Conservation (phyloP, 2,329 filamentous ascomycete genomes). For the Dothiorella sarmentorum region DNA sequence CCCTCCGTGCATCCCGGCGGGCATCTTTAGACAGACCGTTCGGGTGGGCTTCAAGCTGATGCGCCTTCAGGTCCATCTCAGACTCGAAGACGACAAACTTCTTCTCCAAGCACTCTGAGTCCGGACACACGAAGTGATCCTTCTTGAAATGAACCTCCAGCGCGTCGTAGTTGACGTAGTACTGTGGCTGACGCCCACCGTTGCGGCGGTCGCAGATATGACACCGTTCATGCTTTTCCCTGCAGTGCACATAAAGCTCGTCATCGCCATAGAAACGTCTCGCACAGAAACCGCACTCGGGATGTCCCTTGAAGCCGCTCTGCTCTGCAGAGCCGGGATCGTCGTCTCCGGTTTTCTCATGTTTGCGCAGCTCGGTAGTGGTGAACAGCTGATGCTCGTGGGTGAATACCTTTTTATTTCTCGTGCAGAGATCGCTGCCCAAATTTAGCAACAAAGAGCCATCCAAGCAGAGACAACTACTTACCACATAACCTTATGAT, state of each 20-base stretch:
- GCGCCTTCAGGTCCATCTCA: slow-evolving; percentile 90
- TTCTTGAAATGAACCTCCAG: slow-evolving; percentile 82
- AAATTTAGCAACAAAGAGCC: not conserved
- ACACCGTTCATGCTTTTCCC: slow-evolving; percentile 90
- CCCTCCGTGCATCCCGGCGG: slow-evolving; percentile 74
- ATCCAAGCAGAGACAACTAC: slow-evolving; percentile 25
- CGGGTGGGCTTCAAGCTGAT: slow-evolving; percentile 81
- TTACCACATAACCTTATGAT: slow-evolving; percentile 81
- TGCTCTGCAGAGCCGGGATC: slow-evolving; percentile 85
- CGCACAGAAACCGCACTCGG: slow-evolving; percentile 88
- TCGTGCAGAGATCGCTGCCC: slow-evolving; percentile 73
- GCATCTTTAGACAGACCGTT: slow-evolving; percentile 77
- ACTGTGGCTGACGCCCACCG: slow-evolving; percentile 69
- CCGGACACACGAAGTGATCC: slow-evolving; percentile 81
- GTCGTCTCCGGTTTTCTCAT: slow-evolving; percentile 89
- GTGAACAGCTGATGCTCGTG: slow-evolving; percentile 95
- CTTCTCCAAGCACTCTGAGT: slow-evolving; percentile 88
- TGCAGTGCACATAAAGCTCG: slow-evolving; percentile 89
- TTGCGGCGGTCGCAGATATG: slow-evolving; percentile 80
- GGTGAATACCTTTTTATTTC: slow-evolving; percentile 97
- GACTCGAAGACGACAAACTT: slow-evolving; percentile 97
- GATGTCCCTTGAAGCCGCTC: slow-evolving; percentile 94
- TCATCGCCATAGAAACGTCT: slow-evolving; percentile 94
- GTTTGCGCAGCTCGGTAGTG: slow-evolving; percentile 72
- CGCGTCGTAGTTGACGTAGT: slow-evolving; percentile 84